phyloP scores from a whole-genome alignment of 192 early-diverging fungal genomes.

The Rhizoclosmatium globosum region DNA sequence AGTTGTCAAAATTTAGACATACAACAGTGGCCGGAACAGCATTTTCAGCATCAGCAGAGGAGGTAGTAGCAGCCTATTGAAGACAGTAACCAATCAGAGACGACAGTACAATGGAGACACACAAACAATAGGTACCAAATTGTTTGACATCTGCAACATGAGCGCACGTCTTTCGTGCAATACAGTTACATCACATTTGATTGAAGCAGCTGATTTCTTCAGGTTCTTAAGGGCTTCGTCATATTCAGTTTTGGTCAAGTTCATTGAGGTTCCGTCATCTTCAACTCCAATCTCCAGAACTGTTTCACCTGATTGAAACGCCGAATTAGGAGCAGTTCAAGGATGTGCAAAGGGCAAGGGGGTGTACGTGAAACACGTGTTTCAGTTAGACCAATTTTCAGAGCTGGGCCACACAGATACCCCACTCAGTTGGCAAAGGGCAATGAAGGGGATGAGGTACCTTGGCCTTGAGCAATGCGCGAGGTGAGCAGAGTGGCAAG shows the following conservation, averaged over 20 bases:
- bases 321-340: not conserved
- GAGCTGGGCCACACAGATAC: not conserved
- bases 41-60: slow-evolving; percentile 7
- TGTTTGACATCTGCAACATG: slow-evolving; percentile 30
- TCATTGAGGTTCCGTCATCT: slow-evolving; percentile 78
- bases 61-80: not conserved
- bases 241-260: slow-evolving; percentile 58
- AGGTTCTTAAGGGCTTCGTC: slow-evolving; percentile 41
- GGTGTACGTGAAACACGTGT: not conserved
- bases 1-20: not conserved
- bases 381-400: not conserved
- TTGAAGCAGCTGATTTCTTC: slow-evolving; percentile 25
- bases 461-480: slow-evolving; percentile 20
- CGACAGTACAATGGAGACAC: not conserved
- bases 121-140: slow-evolving; percentile 12
- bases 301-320: slow-evolving; percentile 65
- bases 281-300: slow-evolving; percentile 80
- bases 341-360: not conserved
- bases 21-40: not conserved
- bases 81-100: not conserved
- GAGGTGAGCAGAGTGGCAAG: not conserved
- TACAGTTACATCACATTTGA: slow-evolving; percentile 52
- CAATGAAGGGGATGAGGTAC: not conserved
- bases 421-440: not conserved
- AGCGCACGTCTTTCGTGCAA: slow-evolving; percentile 42